Evolutionary conservation across 305 asterid genomes (phyloP).

Genomic region (Lippia alba): DNA sequence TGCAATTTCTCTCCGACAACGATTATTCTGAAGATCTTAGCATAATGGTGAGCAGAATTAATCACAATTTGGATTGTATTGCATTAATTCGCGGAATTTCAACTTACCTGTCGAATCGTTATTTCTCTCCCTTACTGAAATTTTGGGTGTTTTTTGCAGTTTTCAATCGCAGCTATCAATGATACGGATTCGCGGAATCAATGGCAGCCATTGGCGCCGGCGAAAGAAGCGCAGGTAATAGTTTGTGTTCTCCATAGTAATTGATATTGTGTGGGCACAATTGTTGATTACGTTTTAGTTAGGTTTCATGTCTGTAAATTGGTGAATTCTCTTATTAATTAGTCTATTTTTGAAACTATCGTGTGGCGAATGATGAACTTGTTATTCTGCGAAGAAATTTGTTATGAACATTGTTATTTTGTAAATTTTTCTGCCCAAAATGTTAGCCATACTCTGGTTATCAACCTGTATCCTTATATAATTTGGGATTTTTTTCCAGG

Average conservation of each 20-base stretch:
- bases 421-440: neutral
- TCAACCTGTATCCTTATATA: constrained; percentile 17
- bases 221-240: constrained; percentile 96
- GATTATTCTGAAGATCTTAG: constrained; percentile 9
- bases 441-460: neutral
- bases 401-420: neutral
- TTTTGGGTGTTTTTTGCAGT: constrained; percentile 56
- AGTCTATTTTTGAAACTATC: constrained; percentile 1
- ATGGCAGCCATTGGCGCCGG: constrained; percentile 96
- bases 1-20: neutral
- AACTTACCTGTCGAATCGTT: constrained; percentile 10
- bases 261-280: constrained; percentile 21
- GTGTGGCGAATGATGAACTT: neutral
- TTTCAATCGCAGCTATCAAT: constrained; percentile 90
- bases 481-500: constrained; percentile 51
- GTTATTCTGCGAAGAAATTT: constrained; percentile 9
- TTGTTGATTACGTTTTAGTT: constrained; percentile 17
- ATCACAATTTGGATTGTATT: constrained; percentile 20
- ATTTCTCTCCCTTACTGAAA: neutral
- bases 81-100: neutral
- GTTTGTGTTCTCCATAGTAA: constrained; percentile 19
- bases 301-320: constrained; percentile 27
- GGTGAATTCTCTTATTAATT: neutral
- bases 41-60: constrained; percentile 39
- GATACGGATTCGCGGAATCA: constrained; percentile 73